Evolutionary conservation across 106 monocot species (phyloP), one percentile per base, ranked within the genome.

Genomic region (Acanthochlamys bracteata): DNA sequence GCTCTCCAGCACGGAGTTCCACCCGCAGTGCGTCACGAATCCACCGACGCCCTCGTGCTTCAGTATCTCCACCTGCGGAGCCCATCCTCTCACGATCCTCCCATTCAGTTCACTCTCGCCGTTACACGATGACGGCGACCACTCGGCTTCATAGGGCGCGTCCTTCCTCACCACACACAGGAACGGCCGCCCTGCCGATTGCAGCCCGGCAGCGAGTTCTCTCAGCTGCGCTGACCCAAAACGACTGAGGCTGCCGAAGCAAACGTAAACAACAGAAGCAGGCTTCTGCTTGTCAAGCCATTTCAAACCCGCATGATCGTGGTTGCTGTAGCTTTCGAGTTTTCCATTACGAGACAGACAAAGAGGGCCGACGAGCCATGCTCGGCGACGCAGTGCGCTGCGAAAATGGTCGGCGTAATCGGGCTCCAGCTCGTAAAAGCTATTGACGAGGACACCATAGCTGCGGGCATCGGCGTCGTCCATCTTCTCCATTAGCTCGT

Each of bases 361-460:
- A 40, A 51, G 24, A 7, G 49, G 65, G 49, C 65, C 65, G 11
- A 65, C 21, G 65, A 17, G 26, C 65, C 65, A 65, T 7, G 23
- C 15, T 9, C 20, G 40, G 7, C 21, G 20, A 16, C 1, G n/a
- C 9, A 11, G 9, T 45, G 24, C 24, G 9, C 13, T 0, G n/a
- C 23, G 15, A 10, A n/a, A 65, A 51, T 24, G 25, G 13, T 65
- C 65, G 21, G 41, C 65, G 65, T 47, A 65, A 16, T 25, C 9
- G 49, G 47, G 25, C 46, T 46, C 46, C 15, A 65, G 9, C 25
- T 65, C 65, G 51, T 49, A 25, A 26, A 65, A 65, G 65, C 51
- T 65, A 24, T 65, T 65, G 25, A 17, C 20, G 11, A 52, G 12
- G 49, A 51, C 25, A 16, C 65, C 65, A 25, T 15, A 65, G 49